Evolutionary conservation across 1,284 basidiomycete species (phyloP).

Genomic region (Heliocybe sulcata): DNA sequence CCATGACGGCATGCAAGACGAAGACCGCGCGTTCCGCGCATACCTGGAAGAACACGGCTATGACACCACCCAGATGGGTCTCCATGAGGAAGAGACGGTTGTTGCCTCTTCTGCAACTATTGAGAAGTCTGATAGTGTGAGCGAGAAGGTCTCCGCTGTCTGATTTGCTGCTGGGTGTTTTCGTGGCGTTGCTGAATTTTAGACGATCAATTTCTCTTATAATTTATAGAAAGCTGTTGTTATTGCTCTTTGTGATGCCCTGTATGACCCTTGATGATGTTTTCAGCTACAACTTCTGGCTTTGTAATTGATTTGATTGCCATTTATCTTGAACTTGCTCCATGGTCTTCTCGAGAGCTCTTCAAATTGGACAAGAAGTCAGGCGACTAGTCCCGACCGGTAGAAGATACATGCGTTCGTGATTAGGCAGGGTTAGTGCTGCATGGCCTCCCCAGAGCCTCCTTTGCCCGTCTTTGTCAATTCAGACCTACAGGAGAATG

Average conservation of each 20-base stretch:
- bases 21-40: conserved; percentile 74
- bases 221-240: background rate
- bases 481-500: conserved; percentile 43
- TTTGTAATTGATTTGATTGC: too few relatives aligned
- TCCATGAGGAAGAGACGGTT: conserved; percentile 16
- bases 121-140: background rate
- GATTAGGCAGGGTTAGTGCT: conserved; percentile 31
- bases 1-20: conserved; percentile 73
- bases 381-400: too few relatives aligned
- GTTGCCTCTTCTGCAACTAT: background rate
- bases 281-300: background rate
- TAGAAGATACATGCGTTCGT: background rate
- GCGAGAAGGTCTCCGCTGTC: conserved; percentile 1
- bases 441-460: conserved; percentile 39
- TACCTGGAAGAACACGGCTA: conserved; percentile 75
- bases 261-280: background rate
- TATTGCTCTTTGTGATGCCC: background rate
- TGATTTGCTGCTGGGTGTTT: background rate
- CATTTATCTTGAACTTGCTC: too few relatives aligned
- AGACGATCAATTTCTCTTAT: background rate
- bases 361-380: background rate
- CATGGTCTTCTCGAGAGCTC: background rate
- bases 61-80: conserved; percentile 67
- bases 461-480: conserved; percentile 54
- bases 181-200: background rate